These are phyloP conservation scores for Gryganskiella cystojenkinii DNA, from an alignment of 192 early-diverging fungal species.

Conservation along the genomic window DNA sequence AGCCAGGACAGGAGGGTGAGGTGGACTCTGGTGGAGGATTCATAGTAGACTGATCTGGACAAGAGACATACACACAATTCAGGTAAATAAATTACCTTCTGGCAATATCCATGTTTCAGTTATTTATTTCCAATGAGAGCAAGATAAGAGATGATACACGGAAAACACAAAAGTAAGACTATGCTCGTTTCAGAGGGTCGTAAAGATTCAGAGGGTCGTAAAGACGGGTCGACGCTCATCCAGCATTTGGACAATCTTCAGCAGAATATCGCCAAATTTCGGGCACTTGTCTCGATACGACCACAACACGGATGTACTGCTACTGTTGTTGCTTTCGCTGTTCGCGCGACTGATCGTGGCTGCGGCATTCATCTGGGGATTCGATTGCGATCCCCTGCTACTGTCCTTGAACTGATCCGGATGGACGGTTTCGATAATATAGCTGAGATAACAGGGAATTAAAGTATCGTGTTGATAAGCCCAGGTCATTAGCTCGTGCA, in stretches of 20 bases:
- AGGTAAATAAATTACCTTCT: not conserved
- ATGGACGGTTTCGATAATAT: slow-evolving; percentile 28
- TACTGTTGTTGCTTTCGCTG: not conserved
- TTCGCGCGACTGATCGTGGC: not conserved
- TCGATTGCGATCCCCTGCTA: not conserved
- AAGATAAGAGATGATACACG: no score
- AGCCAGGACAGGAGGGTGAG: not conserved
- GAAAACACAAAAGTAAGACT: no score
- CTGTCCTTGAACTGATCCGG: not conserved
- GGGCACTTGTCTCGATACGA: slow-evolving; percentile 27
- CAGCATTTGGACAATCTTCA: slow-evolving; percentile 17
- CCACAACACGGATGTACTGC: slow-evolving; percentile 18
- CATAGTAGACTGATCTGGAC: not conserved
- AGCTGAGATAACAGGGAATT: slow-evolving; percentile 29
- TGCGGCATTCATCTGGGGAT: not conserved
- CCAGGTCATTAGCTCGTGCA: slow-evolving; percentile 43
- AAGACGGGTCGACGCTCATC: slow-evolving; percentile 12
- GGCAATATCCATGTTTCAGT: no score
- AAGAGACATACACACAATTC: not conserved
- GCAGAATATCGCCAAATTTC: slow-evolving; percentile 27
- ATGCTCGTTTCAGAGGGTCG: no score
- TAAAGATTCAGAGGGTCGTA: not conserved
- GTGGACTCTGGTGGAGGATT: not conserved
- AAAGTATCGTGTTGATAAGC: slow-evolving; percentile 22
- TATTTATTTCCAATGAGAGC: no score